Evolutionary conservation across 257 asterid species (phyloP).

Genomic region (Penstemon davidsonii): DNA sequence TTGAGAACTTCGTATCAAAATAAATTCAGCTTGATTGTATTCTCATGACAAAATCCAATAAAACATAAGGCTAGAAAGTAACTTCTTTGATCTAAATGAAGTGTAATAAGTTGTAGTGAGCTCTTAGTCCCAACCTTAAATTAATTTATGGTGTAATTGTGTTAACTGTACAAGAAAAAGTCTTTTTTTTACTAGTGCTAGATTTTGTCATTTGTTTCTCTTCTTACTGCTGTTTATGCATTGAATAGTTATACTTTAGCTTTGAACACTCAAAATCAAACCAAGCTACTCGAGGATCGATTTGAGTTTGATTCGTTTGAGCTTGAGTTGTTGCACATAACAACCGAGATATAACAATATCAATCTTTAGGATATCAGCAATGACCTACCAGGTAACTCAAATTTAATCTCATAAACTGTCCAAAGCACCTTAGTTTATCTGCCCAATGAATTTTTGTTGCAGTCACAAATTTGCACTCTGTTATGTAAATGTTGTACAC

Average conservation of each 20-base stretch:
- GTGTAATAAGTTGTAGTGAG: neutral
- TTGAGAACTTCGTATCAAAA: neutral
- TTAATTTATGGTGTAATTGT: neutral
- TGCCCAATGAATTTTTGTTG: too few relatives aligned
- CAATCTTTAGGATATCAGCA: too few relatives aligned
- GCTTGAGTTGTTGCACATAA: too few relatives aligned
- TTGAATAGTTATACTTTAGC: too few relatives aligned
- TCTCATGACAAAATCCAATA: neutral
- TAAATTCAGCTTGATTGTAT: neutral
- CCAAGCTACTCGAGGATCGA: too few relatives aligned
- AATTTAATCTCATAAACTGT: too few relatives aligned
- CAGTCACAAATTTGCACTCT: neutral
- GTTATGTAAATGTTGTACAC: constrained; percentile 2
- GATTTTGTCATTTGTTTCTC: neutral
- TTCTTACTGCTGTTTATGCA: too few relatives aligned
- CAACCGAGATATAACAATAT: too few relatives aligned
- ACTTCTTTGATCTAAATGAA: neutral
- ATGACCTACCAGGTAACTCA: constrained; percentile 12
- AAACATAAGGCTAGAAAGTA: constrained; percentile 9
- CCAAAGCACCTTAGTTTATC: too few relatives aligned
- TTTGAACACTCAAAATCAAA: too few relatives aligned
- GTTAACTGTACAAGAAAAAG: neutral
- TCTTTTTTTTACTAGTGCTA: neutral
- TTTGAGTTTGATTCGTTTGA: too few relatives aligned
- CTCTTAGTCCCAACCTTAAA: neutral